phyloP scores from a whole-genome alignment of 2,329 filamentous ascomycete species.

The Didymella segeticola region DNA sequence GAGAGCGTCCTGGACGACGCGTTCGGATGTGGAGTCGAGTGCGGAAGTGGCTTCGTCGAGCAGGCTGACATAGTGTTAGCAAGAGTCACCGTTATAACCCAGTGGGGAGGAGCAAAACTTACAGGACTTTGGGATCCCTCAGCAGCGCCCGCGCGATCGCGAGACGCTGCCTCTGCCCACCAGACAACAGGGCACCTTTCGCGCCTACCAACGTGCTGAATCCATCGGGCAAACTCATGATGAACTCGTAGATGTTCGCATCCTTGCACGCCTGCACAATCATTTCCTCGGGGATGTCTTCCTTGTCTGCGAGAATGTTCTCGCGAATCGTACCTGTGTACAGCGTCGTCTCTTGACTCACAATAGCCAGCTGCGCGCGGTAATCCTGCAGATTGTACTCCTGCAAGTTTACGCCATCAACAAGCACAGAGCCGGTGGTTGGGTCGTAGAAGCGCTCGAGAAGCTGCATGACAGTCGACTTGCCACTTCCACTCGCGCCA shows the following conservation, averaged over 20 bases:
- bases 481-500: constrained; percentile 92
- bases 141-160: constrained; percentile 94
- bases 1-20: constrained; percentile 80
- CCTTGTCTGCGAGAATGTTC: constrained; percentile 73
- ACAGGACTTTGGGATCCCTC: constrained; percentile 84
- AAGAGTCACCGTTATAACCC: constrained; percentile 73
- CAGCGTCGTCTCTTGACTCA: constrained; percentile 92
- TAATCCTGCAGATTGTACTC: constrained; percentile 82
- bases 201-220: constrained; percentile 85
- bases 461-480: constrained; percentile 90
- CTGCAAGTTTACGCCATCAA: constrained; percentile 85
- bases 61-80: constrained; percentile 28
- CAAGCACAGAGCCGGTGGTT: constrained; percentile 75
- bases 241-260: constrained; percentile 49
- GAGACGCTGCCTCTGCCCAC: constrained; percentile 94
- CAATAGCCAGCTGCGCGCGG: constrained; percentile 83
- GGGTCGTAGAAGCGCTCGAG: constrained; percentile 96
- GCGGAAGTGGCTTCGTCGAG: constrained; percentile 50
- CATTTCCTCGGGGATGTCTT: constrained; percentile 72
- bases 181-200: constrained; percentile 70
- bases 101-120: constrained; percentile 79
- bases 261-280: constrained; percentile 83
- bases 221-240: constrained; percentile 63
- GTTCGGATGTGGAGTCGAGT: constrained; percentile 60
- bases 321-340: constrained; percentile 93